Evolutionary conservation across 352 stramenopile species (phyloP), one percentile per base, ranked within the genome.

Genomic region (Thalassiosira allenii): DNA sequence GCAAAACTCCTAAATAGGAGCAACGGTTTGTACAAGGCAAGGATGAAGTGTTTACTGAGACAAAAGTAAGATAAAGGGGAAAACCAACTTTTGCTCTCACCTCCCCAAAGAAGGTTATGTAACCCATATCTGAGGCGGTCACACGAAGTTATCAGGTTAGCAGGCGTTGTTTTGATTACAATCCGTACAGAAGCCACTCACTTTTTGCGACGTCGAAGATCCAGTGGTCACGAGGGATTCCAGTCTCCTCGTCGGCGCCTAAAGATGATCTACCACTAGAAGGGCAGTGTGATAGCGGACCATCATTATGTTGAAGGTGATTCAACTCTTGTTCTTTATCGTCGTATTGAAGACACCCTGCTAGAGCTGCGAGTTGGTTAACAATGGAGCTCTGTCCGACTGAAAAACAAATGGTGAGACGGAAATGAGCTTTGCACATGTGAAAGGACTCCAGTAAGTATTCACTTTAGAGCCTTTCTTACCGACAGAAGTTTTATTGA

Each of bases 1-100:
- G 69, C 84, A 91, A 47, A 91, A 91, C 49, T 91, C 84, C 54
- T 76, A n/a, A n/a, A n/a, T n/a, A n/a, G n/a, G n/a, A n/a, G n/a
- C n/a, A n/a, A n/a, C n/a, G n/a, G n/a, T n/a, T n/a, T n/a, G n/a
- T n/a, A n/a, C n/a, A n/a, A n/a, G n/a, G n/a, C n/a, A n/a, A n/a
- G n/a, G 44, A 23, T 25, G 20, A 54, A 8, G 44, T 54, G 44
- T 8, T 54, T 14, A 25, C 4, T 54, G 44, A 20, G 5, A 6
- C 4, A 25, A 25, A 9, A 9, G 23, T 25, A 8, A 47, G 37
- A 17, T 54, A 22, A 6, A 54, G 11, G 20, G 4, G 9, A 54
- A 9, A 25, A 20, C 25, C 40, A 12, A n/a, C 17, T 44, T 9
- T 20, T 44, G 25, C 30, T 20, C 54, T 64, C 14, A 64, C 61